Base-by-base conservation (phyloP, 306 rosid genomes). In the Dryas drummondii region DNA sequence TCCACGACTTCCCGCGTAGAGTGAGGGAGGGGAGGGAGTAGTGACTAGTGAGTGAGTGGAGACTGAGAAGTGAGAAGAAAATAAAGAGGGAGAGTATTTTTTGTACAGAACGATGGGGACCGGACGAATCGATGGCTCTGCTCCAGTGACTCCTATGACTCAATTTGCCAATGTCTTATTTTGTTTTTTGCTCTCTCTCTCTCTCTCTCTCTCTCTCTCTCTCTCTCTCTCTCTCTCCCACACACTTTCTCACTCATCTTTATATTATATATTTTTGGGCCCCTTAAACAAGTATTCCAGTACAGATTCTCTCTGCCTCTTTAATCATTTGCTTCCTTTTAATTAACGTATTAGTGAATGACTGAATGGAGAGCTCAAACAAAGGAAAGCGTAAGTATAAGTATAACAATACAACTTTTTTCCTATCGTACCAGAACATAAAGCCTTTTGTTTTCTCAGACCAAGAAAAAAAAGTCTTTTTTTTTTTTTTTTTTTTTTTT, bases 91-190 rank as follows among this genome's bases (percentile, higher is more conserved):
- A 75, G 58, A 64, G 41, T 66, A 54, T 71, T 59, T 68, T 22
- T 72, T 70, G 46, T 78, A 76, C 82, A 84, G 75, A 49, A 4
- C 78, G 98, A 88, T 87, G 83, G 79, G 79, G 96, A 93, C 98
- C 70, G 75, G 75, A 73, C 96, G 86, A 88, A 88, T 84, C 76
- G 77, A 91, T 89, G 87, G 46, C 81, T 74, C 91, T 85, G 88
- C 88, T 73, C 84, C 90, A 77, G 55, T 59, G 79, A 86, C 76
- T 82, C 81, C 62, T 56, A 64, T 68, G 68, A 63, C 83, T 71
- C 52, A 57, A 74, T 64, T 72, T 59, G 64, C 63, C 57, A 76
- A 73, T 56, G 78, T 82, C 74, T 56, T 67, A 42, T 68, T 81
- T 77, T 51, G 55, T 68, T 72, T 76, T n/a, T 57, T 66, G 73